phyloP scores from a whole-genome alignment of 352 stramenopile species.

The Phytopythium ostracodes region DNA sequence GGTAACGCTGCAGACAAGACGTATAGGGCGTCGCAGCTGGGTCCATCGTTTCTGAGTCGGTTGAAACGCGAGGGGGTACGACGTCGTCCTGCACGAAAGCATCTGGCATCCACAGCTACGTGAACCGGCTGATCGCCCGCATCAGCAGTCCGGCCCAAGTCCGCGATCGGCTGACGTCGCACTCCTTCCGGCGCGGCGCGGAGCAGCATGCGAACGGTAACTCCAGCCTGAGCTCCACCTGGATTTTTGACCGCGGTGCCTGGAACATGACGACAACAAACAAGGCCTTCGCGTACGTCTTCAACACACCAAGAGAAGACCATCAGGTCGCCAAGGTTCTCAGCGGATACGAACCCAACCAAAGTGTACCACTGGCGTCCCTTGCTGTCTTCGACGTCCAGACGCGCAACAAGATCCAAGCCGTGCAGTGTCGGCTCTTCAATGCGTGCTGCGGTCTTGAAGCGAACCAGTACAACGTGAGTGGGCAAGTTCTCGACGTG shows the following conservation, averaged over 20 bases:
- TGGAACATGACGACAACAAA: slow-evolving; percentile 27
- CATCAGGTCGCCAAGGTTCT: slow-evolving; percentile 17
- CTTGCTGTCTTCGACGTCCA: slow-evolving; percentile 10
- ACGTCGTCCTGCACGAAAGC: too few relatives aligned
- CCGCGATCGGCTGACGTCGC: slow-evolving; percentile 15
- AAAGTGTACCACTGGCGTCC: slow-evolving; percentile 5
- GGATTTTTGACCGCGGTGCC: slow-evolving; percentile 25
- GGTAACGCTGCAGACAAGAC: too few relatives aligned
- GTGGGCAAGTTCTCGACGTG: too few relatives aligned
- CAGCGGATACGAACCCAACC: slow-evolving; percentile 12
- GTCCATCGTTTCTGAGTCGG: too few relatives aligned
- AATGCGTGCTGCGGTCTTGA: too few relatives aligned
- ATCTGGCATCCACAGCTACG: too few relatives aligned
- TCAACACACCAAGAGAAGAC: slow-evolving; percentile 15
- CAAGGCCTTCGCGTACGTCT: slow-evolving; percentile 24
- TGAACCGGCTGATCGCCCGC: too few relatives aligned
- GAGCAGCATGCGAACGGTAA: slow-evolving; percentile 23
- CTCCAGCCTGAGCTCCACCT: slow-evolving; percentile 7
- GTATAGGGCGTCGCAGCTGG: too few relatives aligned
- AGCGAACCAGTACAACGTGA: too few relatives aligned
- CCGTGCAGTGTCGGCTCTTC: too few relatives aligned
- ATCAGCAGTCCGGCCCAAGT: too few relatives aligned
- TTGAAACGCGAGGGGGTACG: too few relatives aligned
- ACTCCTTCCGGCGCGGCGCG: slow-evolving; percentile 21
- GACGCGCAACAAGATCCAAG: slow-evolving; percentile 9